phyloP scores from a whole-genome alignment of 73 alveolate species.

The Paramecium caudatum region DNA sequence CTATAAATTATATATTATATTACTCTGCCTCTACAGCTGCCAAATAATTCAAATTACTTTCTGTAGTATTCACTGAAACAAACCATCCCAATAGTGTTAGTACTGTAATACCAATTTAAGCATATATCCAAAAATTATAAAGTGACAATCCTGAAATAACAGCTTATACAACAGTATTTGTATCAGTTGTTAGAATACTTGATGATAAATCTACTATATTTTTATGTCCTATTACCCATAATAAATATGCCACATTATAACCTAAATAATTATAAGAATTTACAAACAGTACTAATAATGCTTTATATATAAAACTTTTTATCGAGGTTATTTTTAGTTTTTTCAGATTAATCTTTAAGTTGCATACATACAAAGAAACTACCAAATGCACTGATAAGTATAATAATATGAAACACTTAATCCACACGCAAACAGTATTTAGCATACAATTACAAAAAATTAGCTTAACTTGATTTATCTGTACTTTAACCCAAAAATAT shows the following conservation, averaged over 20 bases:
- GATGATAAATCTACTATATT: not conserved
- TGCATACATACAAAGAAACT: conserved; percentile 20
- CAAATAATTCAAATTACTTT: conserved; percentile 31
- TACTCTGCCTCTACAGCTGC: conserved; percentile 47
- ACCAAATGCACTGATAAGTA: conserved; percentile 49
- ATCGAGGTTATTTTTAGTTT: not conserved
- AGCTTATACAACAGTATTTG: not conserved
- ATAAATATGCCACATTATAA: conserved; percentile 43
- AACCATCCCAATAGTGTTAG: conserved; percentile 62
- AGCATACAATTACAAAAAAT: conserved; percentile 15
- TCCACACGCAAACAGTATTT: conserved; percentile 40
- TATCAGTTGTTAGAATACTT: not conserved
- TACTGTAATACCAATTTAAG: conserved; percentile 19
- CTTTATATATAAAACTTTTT: conserved; percentile 24
- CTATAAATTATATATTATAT: conserved; percentile 1
- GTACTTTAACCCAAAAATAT: conserved; percentile 11
- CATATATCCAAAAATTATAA: conserved; percentile 10
- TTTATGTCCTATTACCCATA: conserved; percentile 56
- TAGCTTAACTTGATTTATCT: not conserved
- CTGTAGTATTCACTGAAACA: conserved; percentile 53
- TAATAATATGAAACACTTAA: conserved; percentile 55
- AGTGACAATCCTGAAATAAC: not conserved
- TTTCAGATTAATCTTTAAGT: conserved; percentile 18
- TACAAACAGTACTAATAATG: conserved; percentile 20
- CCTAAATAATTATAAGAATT: not conserved